Evolutionary conservation across 2,329 filamentous ascomycete species (phyloP).

Genomic region (Phaeosphaeriaceae sp.): DNA sequence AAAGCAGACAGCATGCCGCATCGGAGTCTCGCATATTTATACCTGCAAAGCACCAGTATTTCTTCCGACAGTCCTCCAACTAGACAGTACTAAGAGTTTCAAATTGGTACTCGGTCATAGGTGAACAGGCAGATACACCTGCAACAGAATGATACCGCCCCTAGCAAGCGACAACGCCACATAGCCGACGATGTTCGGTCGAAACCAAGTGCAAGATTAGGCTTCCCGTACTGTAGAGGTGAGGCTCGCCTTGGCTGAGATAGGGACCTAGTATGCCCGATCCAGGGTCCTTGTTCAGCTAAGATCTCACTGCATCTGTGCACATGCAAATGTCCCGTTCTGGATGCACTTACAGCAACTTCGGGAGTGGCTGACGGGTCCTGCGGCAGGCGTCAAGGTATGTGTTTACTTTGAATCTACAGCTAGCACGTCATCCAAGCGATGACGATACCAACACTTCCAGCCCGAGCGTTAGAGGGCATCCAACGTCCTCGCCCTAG

Average conservation of each 20-base stretch:
- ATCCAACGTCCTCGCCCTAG: too few species aligned
- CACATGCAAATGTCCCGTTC: neutral
- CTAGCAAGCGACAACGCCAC: neutral
- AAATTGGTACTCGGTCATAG: neutral
- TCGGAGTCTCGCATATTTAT: neutral
- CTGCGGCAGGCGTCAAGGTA: neutral
- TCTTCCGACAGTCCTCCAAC: neutral
- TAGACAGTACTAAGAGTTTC: neutral
- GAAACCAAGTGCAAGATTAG: neutral
- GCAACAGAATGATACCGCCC: neutral
- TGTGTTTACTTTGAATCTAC: neutral
- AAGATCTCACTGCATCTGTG: neutral
- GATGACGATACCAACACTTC: too few species aligned
- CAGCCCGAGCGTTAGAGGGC: too few species aligned
- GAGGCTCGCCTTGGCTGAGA: neutral
- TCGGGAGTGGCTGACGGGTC: neutral
- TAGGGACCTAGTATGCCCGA: neutral
- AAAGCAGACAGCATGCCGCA: neutral
- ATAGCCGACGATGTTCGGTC: neutral
- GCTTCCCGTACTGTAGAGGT: neutral
- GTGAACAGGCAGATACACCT: neutral
- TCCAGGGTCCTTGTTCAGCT: neutral
- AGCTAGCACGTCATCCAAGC: neutral
- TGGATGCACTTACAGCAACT: neutral
- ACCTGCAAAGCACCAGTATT: neutral